These are phyloP conservation scores for Debaryomyces prosopidis DNA, from an alignment of 805 yeast genomes.

Conservation along the genomic window DNA sequence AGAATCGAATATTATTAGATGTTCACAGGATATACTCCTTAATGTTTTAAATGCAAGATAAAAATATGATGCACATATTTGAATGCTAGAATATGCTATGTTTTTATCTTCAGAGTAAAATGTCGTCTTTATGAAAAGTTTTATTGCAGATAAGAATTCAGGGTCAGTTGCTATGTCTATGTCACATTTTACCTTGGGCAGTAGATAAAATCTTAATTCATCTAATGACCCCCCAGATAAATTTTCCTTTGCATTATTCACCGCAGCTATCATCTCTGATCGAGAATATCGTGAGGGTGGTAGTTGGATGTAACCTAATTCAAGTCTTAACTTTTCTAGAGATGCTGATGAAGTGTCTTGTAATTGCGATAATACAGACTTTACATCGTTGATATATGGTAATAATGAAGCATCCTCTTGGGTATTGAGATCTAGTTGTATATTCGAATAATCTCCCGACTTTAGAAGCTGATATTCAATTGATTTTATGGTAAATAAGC, in stretches of 20 bases:
- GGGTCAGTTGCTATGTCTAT: not conserved
- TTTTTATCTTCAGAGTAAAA: not conserved
- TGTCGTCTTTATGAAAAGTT: not conserved
- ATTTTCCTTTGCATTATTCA: not conserved
- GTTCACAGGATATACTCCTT: not conserved
- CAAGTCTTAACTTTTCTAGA: not conserved
- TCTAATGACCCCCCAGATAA: not conserved
- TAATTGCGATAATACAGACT: not conserved
- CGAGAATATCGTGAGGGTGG: not conserved
- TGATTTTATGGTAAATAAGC: conserved; percentile 12
- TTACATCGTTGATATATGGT: conserved; percentile 10
- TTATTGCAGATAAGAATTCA: not conserved
- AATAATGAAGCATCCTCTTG: not conserved
- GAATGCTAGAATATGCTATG: conserved; percentile 1
- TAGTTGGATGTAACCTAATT: not conserved
- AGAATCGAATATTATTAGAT: conserved; percentile 4
- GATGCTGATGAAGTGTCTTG: conserved; percentile 1
- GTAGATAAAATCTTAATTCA: not conserved
- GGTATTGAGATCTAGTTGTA: not conserved
- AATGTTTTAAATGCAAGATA: not conserved
- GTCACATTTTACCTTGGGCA: not conserved
- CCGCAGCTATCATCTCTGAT: not conserved
- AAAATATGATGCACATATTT: conserved; percentile 2
- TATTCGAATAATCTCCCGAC: not conserved
- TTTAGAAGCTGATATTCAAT: conserved; percentile 6